Conservation (phyloP, 495 filamentous ascomycete species). For the Parmelia sp. region DNA sequence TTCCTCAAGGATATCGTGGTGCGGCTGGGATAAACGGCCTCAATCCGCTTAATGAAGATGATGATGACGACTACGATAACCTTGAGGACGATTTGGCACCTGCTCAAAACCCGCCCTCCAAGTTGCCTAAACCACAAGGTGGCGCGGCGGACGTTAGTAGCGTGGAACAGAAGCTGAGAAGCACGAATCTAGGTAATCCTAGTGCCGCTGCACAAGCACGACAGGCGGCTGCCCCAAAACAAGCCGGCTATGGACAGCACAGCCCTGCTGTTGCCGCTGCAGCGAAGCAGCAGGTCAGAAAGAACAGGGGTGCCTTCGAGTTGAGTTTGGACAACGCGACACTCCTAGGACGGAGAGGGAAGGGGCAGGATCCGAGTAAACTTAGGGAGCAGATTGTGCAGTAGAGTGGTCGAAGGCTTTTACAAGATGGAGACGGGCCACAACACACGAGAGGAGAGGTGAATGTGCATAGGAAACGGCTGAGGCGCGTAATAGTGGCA, state of each 20-base stretch:
- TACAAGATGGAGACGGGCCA: not conserved
- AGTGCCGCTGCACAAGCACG: constrained; percentile 55
- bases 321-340: constrained; percentile 85
- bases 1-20: constrained; percentile 63
- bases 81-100: constrained; percentile 39
- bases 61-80: constrained; percentile 51
- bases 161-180: constrained; percentile 80
- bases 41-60: constrained; percentile 61
- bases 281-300: constrained; percentile 66
- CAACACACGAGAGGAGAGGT: not conserved
- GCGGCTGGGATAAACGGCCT: constrained; percentile 47
- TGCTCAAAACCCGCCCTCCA: constrained; percentile 49
- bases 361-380: constrained; percentile 33
- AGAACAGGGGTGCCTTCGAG: constrained; percentile 70
- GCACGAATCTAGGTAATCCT: constrained; percentile 60
- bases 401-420: constrained; percentile 6
- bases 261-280: constrained; percentile 68
- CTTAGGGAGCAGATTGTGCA: constrained; percentile 31
- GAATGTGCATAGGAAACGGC: not conserved
- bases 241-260: constrained; percentile 76
- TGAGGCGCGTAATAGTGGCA: not conserved
- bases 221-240: constrained; percentile 44
- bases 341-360: constrained; percentile 69
- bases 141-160: constrained; percentile 57
- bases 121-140: constrained; percentile 59